A percentile compares a stretch with the other conserved stretches of the same genome.
phyloP scores from a whole-genome alignment of 192 early-diverging fungal genomes.

The Hyaloraphidium curvatum region DNA sequence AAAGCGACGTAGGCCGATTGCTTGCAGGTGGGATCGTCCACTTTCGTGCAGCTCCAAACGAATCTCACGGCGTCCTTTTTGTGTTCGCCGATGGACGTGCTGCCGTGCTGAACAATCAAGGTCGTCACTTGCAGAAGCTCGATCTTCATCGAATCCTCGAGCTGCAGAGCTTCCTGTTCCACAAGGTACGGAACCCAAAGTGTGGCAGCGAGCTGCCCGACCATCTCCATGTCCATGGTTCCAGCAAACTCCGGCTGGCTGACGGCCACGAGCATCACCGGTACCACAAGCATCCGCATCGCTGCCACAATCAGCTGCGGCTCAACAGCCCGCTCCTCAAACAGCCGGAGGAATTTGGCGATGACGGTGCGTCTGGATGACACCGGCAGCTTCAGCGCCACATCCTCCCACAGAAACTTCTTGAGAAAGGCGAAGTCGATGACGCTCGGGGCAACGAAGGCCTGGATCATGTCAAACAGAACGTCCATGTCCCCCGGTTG shows the following conservation, averaged over 20 bases:
- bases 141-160: conserved; percentile 47
- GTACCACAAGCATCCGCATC: conserved; percentile 66
- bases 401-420: conserved; percentile 50
- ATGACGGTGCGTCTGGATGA: conserved; percentile 46
- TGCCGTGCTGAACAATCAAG: conserved; percentile 64
- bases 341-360: conserved; percentile 55
- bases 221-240: conserved; percentile 39
- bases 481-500: conserved; percentile 45
- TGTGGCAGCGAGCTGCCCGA: conserved; percentile 33
- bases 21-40: conserved; percentile 86
- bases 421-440: conserved; percentile 25
- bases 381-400: conserved; percentile 30
- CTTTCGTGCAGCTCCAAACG: conserved; percentile 67
- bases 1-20: conserved; percentile 89
- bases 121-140: conserved; percentile 87
- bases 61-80: conserved; percentile 87
- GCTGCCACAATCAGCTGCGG: conserved; percentile 48
- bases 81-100: conserved; percentile 49
- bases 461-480: conserved; percentile 52
- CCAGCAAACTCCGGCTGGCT: conserved; percentile 23
- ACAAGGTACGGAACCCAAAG: conserved; percentile 32
- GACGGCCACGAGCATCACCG: conserved; percentile 56
- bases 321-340: conserved; percentile 33
- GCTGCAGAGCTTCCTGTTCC: conserved; percentile 35
- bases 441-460: conserved; percentile 1